Percentiles rank a stretch among this genome's conserved stretches.
Evolutionary conservation across 139 green algal genomes (phyloP).

Genomic region (Micractinium sp.): DNA sequence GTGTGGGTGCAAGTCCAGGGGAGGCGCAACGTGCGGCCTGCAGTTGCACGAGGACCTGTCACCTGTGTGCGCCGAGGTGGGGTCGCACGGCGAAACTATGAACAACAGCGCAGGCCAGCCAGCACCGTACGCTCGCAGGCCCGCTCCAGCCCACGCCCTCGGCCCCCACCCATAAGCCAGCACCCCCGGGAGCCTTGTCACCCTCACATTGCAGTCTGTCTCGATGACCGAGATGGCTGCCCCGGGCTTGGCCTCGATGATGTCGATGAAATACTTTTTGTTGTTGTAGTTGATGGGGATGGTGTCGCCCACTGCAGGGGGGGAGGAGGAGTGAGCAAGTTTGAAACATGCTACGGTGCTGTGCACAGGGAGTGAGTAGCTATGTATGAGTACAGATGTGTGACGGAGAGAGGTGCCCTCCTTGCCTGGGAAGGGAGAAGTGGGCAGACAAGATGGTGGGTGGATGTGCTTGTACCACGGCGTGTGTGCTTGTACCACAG

Average conservation of each 20-base stretch:
- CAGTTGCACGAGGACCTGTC: too few relatives aligned
- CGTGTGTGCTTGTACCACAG: background rate
- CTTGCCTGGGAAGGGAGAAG: too few relatives aligned
- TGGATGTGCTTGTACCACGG: background rate
- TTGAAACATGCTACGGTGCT: too few relatives aligned
- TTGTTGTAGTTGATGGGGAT: conserved; percentile 98
- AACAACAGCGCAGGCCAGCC: background rate
- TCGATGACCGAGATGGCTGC: conserved; percentile 96
- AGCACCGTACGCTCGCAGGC: background rate
- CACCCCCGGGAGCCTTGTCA: too few relatives aligned
- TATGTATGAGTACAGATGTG: too few relatives aligned
- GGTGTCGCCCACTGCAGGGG: conserved; percentile 71
- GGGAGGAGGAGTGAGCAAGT: background rate
- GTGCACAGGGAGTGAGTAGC: too few relatives aligned
- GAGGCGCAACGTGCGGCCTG: too few relatives aligned
- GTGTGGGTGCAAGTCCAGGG: background rate
- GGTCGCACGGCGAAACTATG: background rate
- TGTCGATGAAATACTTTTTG: conserved; percentile 94
- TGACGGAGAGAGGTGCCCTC: too few relatives aligned
- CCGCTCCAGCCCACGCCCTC: too few relatives aligned
- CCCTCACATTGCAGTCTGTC: conserved; percentile 87
- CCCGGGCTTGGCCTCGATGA: conserved; percentile 83
- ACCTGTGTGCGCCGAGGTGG: background rate
- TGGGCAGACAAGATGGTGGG: background rate
- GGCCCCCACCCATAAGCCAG: background rate